Evolutionary conservation across 148 eudicot species (phyloP), one percentile per base, ranked within the genome.

Genomic region (Nepenthes gracilis): DNA sequence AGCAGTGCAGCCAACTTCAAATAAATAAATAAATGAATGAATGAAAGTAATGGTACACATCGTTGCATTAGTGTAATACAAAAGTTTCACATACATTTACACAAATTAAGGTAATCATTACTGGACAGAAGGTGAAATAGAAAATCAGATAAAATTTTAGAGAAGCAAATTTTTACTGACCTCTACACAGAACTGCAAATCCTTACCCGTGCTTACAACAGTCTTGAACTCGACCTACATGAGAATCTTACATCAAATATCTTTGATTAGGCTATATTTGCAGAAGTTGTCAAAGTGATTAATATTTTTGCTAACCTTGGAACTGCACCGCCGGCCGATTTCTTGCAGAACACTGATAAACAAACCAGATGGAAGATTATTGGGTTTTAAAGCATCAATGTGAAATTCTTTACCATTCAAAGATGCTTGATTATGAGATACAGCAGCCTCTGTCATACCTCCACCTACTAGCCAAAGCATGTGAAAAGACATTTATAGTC

Each of bases 151-250:
- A 6, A 6, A 11, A 11, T 49, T n/a, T 49, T 2, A 11, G 4
- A 56, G 40, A 54, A 33, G 58, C 6, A 36, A 36, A 53, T 6
- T 54, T 12, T 35, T 37, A 70, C 97, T 56, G 12, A 86, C 98
- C 98, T 93, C 98, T 55, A 86, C 78, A 61, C 89, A 82, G 45
- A 93, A 93, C 62, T 85, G 98, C 75, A 84, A 75, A 69, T 85
- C 94, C 70, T 84, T 81, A 62, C 88, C 77, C 49, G 88, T 84
- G 74, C 83, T 86, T 33, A 78, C 69, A 55, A 86, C 74, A 33
- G 96, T 67, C 79, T 80, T 86, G 73, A 88, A 88, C 64, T 93
- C 98, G 79, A 93, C 95, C 98, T 92, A 74, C 71, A 77, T 48
- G 35, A 70, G 47, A 47, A 47, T 12, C 53, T 37, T 36, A 64